These are phyloP conservation scores for Ammopiptanthus mongolicus DNA, from an alignment of 306 rosid genomes.

Conservation along the genomic window DNA sequence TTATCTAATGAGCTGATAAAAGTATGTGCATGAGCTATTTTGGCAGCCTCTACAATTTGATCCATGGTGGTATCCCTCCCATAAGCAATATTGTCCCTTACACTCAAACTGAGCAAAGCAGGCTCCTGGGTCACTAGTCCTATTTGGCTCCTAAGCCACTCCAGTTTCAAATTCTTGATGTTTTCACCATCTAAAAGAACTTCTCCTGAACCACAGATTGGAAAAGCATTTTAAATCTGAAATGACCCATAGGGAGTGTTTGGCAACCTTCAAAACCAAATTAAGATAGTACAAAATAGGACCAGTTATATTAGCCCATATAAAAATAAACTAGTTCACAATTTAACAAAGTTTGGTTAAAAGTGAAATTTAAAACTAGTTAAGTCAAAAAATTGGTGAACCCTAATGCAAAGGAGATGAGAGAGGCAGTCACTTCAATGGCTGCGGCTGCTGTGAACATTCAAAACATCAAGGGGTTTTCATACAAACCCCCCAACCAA, in stretches of 20 bases:
- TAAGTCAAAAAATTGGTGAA: conserved; percentile 31
- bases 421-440: conserved; percentile 56
- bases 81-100: conserved; percentile 97
- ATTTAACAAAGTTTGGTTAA: background rate
- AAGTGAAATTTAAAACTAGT: background rate
- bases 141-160: conserved; percentile 96
- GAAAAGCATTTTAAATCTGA: conserved; percentile 23
- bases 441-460: conserved; percentile 59
- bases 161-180: conserved; percentile 83
- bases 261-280: background rate
- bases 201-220: conserved; percentile 79
- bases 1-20: conserved; percentile 86
- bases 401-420: conserved; percentile 58
- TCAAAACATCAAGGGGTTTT: conserved; percentile 61
- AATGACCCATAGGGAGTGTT: background rate
- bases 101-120: conserved; percentile 93
- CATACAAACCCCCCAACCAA: conserved; percentile 71
- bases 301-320: background rate
- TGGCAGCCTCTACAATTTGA: conserved; percentile 99
- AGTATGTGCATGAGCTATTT: conserved; percentile 97
- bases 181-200: conserved; percentile 99
- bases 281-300: no score
- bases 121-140: conserved; percentile 99
- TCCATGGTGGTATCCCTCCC: conserved; percentile 86
- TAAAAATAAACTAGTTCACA: background rate